Percentiles rank a stretch among this genome's conserved stretches.
Conservation (phyloP, 306 rosid genomes). For the Albizia julibrissin region DNA sequence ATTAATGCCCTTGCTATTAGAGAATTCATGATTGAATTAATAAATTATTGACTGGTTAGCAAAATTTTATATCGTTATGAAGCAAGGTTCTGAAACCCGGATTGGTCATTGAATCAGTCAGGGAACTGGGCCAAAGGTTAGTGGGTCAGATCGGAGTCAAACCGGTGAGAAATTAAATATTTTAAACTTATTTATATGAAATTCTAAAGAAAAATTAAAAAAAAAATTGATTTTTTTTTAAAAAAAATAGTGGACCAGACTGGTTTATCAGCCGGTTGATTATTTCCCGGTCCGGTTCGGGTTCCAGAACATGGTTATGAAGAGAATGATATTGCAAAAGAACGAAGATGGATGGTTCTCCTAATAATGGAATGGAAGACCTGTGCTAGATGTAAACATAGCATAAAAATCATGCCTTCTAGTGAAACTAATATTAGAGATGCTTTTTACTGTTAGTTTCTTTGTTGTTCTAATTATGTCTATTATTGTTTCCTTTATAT, state of each 20-base stretch:
- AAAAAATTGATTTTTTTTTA: no score
- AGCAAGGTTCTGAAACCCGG: no score
- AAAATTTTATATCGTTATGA: constrained; percentile 14
- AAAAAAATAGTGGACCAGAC: no score
- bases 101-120: no score
- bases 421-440: neutral
- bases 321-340: neutral
- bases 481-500: neutral
- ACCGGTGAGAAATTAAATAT: no score
- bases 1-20: constrained; percentile 33
- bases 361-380: neutral
- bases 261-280: no score
- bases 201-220: no score
- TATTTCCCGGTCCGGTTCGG: no score
- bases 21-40: constrained; percentile 1
- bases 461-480: neutral
- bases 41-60: constrained; percentile 20
- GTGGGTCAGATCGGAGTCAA: no score
- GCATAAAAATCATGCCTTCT: neutral
- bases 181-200: no score
- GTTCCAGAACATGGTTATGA: no score
- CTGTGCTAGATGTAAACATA: neutral
- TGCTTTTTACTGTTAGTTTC: neutral
- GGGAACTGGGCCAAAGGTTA: no score
- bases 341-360: neutral